A percentile compares a stretch with the other conserved stretches of the same genome.
These are phyloP conservation scores for Coniferiporia sulphurascens DNA, from an alignment of 1,284 basidiomycete species.

Conservation along the genomic window DNA sequence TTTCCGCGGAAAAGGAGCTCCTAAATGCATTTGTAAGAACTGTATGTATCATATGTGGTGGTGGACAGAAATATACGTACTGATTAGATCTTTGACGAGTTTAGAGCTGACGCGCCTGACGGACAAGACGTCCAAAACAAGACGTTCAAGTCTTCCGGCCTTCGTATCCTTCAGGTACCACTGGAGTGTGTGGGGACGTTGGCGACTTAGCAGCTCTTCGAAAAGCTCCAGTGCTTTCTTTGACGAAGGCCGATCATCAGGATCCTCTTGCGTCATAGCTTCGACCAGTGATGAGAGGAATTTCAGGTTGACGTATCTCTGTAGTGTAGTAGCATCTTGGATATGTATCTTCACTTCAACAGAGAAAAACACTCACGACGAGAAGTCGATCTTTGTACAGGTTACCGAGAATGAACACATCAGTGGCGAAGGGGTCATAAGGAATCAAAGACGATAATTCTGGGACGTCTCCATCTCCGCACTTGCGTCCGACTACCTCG, in stretches of 20 bases:
- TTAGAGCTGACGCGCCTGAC: neutral
- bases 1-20: no score
- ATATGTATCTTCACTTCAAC: no score
- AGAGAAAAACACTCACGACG: neutral
- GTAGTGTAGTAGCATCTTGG: no score
- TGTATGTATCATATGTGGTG: no score
- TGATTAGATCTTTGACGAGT: no score
- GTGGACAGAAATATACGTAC: no score
- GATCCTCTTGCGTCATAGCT: no score
- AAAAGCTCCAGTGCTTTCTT: neutral
- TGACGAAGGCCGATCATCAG: neutral
- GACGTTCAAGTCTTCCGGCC: neutral
- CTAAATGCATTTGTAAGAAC: no score
- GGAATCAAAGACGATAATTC: neutral
- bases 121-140: neutral
- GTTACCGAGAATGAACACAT: constrained; percentile 5
- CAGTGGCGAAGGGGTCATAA: constrained; percentile 2
- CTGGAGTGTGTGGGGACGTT: neutral
- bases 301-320: neutral
- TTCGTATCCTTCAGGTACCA: neutral
- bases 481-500: neutral
- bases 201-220: neutral
- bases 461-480: neutral
- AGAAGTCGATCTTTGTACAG: neutral
- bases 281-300: neutral